phyloP scores from a whole-genome alignment of 2,329 filamentous ascomycete genomes.

The Fusarium scirpi region DNA sequence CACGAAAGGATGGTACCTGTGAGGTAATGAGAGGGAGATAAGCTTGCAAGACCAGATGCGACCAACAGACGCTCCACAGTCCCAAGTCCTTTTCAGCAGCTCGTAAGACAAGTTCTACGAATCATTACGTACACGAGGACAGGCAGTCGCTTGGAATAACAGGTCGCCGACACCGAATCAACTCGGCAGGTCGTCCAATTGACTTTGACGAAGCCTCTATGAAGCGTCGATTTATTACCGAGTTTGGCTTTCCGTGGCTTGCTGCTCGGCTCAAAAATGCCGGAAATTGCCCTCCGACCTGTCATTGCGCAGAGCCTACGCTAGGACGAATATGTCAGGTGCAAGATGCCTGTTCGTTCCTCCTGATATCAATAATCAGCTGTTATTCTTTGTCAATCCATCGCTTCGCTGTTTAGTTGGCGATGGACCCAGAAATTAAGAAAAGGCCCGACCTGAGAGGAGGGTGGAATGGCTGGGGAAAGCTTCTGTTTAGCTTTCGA shows the following conservation, averaged over 20 bases:
- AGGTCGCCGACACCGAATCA: constrained; percentile 1
- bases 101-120: constrained; percentile 4
- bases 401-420: not conserved
- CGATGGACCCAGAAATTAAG: not conserved
- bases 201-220: constrained; percentile 6
- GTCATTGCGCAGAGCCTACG: constrained; percentile 2
- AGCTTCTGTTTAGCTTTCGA: not conserved
- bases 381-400: not conserved
- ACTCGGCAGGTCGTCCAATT: constrained; percentile 22
- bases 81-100: constrained; percentile 19
- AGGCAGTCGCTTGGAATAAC: not conserved
- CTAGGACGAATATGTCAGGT: constrained; percentile 30
- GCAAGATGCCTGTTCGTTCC: not conserved
- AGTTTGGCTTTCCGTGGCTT: constrained; percentile 22
- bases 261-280: constrained; percentile 38
- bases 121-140: constrained; percentile 27
- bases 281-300: constrained; percentile 11
- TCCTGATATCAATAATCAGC: not conserved
- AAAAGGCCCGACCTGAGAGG: not conserved
- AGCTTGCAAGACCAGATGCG: not conserved
- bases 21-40: constrained; percentile 14
- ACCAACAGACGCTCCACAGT: not conserved
- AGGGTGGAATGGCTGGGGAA: constrained; percentile 8
- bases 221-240: constrained; percentile 37
- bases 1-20: not conserved